Base-by-base conservation (phyloP, 257 asterid genomes). In the Nicotiana paniculata region DNA sequence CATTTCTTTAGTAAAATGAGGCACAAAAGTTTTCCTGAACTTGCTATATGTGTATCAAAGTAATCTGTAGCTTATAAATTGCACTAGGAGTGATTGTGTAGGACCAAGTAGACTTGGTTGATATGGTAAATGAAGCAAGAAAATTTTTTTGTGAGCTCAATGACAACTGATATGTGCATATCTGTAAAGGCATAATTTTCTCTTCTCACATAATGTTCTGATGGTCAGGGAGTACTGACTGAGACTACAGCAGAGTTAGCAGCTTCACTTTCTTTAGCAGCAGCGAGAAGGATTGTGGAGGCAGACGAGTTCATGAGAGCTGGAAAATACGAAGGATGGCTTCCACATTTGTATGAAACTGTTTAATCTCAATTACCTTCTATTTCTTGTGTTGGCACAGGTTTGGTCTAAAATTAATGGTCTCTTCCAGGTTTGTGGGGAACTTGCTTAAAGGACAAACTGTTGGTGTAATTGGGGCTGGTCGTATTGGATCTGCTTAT, bases 171-270 rank as follows among this genome's bases (percentile, higher is more conserved):
- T 18, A 33, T 67, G 54, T 17, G 17, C 28, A 17, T 67, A 35
- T 67, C 1, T 33, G 2, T 17, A 35, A 21, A 35, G 5, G n/a
- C 39, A 21, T 24, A 35, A 13, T 21, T 46, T 13, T 12, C 10
- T 74, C 39, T 74, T 26, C 62, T 74, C 26, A 74, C 21, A 10
- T 16, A 3, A 17, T 63, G 69, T 48, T 77, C 74, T 39, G 46
- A 67, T 67, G 33, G 6, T 24, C 81, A 96, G 99, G 99, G 99
- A 58, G 99, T 96, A 48, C 94, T 96, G 12, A 96, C 98, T 4
- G 99, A 96, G 88, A 94, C 99, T 66, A 96, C 98, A 21, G 98
- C 99, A 48, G 98, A 96, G 89, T 86, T 96, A 80, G 99, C 99
- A 21, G 98, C 99, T 72, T 92, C 98, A 30, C 98, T 94, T 54